A percentile compares a stretch with the other conserved stretches of the same genome.
phyloP scores from a whole-genome alignment of 306 rosid genomes.

The Ormosia semicastrata region DNA sequence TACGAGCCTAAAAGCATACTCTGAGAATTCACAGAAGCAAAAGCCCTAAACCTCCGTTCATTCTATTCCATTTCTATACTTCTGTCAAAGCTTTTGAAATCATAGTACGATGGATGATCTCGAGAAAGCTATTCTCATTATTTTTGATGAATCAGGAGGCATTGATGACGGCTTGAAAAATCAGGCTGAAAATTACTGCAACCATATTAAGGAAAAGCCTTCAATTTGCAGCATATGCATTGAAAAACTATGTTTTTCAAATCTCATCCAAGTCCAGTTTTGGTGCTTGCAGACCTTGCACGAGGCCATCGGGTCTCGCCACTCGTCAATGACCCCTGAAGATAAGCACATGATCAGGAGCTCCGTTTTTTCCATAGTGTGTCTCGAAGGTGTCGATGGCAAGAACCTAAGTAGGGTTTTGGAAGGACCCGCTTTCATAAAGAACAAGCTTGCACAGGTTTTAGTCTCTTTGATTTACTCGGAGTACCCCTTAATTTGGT shows the following conservation, averaged over 20 bases:
- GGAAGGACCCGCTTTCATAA: constrained; percentile 63
- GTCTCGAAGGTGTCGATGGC: constrained; percentile 59
- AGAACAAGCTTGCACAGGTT: constrained; percentile 58
- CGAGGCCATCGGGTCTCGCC: constrained; percentile 65
- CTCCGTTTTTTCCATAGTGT: constrained; percentile 73
- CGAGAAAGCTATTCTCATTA: constrained; percentile 76
- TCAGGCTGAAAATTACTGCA: constrained; percentile 66
- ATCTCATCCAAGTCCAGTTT: constrained; percentile 76
- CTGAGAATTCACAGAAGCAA: background rate
- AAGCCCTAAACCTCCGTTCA: too few species aligned
- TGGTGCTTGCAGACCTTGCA: constrained; percentile 92
- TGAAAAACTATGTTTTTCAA: constrained; percentile 67
- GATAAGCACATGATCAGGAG: constrained; percentile 75
- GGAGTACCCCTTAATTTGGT: constrained; percentile 82
- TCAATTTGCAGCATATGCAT: constrained; percentile 69
- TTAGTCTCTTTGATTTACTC: constrained; percentile 73
- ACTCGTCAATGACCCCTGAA: constrained; percentile 61
- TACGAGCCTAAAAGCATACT: background rate
- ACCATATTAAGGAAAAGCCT: constrained; percentile 61
- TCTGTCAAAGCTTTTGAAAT: too few species aligned
- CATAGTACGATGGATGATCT: constrained; percentile 70
- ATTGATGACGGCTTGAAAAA: constrained; percentile 62
- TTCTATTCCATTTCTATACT: too few species aligned
- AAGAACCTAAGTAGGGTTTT: constrained; percentile 59
- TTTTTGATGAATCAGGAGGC: constrained; percentile 79